A percentile compares a stretch with the other conserved stretches of the same genome.
phyloP scores from a whole-genome alignment of 352 stramenopile genomes.

The Phytophthora sp. region DNA sequence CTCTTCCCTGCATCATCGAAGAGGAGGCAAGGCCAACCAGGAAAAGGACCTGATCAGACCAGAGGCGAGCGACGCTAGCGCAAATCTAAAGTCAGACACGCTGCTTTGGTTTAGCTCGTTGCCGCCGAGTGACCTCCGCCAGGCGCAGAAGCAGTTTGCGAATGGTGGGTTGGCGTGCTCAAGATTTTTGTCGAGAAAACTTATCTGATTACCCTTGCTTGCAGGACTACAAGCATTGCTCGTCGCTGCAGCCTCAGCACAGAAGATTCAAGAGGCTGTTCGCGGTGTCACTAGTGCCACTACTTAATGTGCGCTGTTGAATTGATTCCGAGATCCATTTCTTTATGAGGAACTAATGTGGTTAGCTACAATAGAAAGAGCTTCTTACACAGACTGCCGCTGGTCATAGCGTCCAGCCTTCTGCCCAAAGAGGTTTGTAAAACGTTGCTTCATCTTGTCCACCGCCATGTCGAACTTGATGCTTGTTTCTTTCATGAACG shows the following conservation, averaged over 20 bases:
- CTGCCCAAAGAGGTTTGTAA: constrained; percentile 26
- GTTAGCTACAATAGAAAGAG: background rate
- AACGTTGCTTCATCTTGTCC: constrained; percentile 55
- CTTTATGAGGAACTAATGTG: background rate
- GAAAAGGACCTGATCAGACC: background rate
- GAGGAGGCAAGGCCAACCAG: constrained; percentile 7
- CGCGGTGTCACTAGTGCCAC: background rate
- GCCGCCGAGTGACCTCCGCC: constrained; percentile 62
- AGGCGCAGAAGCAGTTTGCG: constrained; percentile 66
- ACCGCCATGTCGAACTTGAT: constrained; percentile 90
- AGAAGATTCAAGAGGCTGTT: constrained; percentile 38
- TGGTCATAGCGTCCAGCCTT: constrained; percentile 14
- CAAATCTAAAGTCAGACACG: constrained; percentile 11
- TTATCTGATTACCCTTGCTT: background rate
- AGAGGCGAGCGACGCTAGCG: background rate
- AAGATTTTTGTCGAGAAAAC: background rate
- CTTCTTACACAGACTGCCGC: constrained; percentile 25
- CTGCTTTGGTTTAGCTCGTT: constrained; percentile 84
- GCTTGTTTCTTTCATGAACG: constrained; percentile 82
- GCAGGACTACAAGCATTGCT: constrained; percentile 47
- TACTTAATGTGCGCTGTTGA: background rate
- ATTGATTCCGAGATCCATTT: background rate
- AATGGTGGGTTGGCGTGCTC: constrained; percentile 44
- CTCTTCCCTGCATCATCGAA: constrained; percentile 17
- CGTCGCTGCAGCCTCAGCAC: constrained; percentile 30